A percentile compares a stretch with the other conserved stretches of the same genome.
Evolutionary conservation across 2,329 filamentous ascomycete genomes (phyloP).

Genomic region (Sporothrix mexicana): DNA sequence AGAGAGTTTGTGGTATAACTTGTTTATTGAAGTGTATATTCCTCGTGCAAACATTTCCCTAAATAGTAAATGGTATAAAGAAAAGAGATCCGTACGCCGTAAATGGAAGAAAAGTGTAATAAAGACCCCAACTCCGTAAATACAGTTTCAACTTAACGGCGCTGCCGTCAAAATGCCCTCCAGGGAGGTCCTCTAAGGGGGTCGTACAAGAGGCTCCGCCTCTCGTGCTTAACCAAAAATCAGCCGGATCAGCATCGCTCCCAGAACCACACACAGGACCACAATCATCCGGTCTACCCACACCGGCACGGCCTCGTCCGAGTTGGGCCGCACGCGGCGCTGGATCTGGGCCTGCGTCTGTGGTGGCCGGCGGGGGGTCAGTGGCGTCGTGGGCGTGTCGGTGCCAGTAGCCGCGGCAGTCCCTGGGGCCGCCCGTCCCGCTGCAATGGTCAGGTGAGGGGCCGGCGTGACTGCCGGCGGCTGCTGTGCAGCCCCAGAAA

Average conservation of each 20-base stretch:
- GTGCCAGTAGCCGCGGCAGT: constrained; percentile 38
- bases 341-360: not conserved
- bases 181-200: too few species aligned
- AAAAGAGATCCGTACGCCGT: too few species aligned
- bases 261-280: constrained; percentile 70
- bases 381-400: constrained; percentile 38
- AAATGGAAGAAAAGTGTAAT: too few species aligned
- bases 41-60: too few species aligned
- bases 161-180: too few species aligned
- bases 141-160: too few species aligned
- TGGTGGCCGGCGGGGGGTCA: not conserved
- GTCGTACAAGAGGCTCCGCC: too few species aligned
- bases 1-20: too few species aligned
- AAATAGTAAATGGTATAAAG: too few species aligned
- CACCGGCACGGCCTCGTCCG: constrained; percentile 61
- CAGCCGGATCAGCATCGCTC: constrained; percentile 68
- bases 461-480: constrained; percentile 39
- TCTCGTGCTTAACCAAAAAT: constrained; percentile 12
- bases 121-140: too few species aligned
- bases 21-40: too few species aligned
- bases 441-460: constrained; percentile 29
- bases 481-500: not conserved
- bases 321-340: constrained; percentile 34
- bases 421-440: not conserved
- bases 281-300: constrained; percentile 86